Conservation (phyloP, 495 filamentous ascomycete species). For the Platismatia glauca region DNA sequence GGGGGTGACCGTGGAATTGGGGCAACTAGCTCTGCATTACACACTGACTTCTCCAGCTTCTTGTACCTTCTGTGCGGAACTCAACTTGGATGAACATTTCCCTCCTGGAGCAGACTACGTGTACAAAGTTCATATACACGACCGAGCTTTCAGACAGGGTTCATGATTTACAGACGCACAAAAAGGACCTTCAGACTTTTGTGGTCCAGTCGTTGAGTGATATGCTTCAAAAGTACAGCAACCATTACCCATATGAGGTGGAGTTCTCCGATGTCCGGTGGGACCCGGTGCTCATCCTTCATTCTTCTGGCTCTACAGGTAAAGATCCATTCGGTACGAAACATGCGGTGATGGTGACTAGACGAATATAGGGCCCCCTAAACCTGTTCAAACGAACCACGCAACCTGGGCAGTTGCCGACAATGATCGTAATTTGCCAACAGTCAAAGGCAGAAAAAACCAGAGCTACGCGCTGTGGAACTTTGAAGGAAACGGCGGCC, state of each 20-base stretch:
- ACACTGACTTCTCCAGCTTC: conserved; percentile 16
- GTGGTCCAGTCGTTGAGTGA: conserved; percentile 9
- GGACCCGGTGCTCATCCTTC: conserved; percentile 24
- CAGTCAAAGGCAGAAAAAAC: conserved; percentile 24
- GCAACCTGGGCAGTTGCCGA: conserved; percentile 26
- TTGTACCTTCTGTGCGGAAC: conserved; percentile 23
- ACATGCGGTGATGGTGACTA: neutral
- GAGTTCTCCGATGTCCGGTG: conserved; percentile 11
- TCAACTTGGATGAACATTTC: conserved; percentile 17
- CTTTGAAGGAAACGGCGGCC: conserved; percentile 22
- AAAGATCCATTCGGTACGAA: neutral
- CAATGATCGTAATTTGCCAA: conserved; percentile 27
- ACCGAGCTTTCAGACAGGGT: conserved; percentile 11
- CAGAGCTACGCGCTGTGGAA: conserved; percentile 24
- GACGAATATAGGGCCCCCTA: conserved; percentile 18
- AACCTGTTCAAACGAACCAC: conserved; percentile 26
- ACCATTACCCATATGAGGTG: conserved; percentile 15
- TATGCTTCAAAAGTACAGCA: conserved; percentile 10
- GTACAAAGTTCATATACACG: conserved; percentile 20
- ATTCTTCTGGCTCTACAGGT: conserved; percentile 26
- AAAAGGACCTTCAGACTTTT: neutral
- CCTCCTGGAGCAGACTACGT: conserved; percentile 21
- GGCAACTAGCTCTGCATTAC: conserved; percentile 3
- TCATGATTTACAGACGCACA: neutral
- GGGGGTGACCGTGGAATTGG: conserved; percentile 9